Percentiles rank a stretch among this genome's conserved stretches.
Evolutionary conservation across 345 rosid genomes (phyloP).

Genomic region (Dipteronia sinensis): DNA sequence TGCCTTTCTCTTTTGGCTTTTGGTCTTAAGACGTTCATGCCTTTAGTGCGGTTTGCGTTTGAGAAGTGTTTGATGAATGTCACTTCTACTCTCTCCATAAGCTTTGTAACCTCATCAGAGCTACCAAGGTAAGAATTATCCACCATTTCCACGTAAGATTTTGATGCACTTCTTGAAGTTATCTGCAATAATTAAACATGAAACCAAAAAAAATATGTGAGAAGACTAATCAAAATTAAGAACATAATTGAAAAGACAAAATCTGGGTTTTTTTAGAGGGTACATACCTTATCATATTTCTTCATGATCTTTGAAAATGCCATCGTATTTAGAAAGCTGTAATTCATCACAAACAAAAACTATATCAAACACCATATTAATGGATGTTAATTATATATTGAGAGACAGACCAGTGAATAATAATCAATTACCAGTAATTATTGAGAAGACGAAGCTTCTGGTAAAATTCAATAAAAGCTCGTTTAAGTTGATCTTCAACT

Average conservation of each 20-base stretch:
- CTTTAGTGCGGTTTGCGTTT: constrained; percentile 58
- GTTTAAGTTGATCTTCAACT: constrained; percentile 55
- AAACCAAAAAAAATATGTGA: neutral
- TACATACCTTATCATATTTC: constrained; percentile 63
- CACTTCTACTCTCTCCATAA: constrained; percentile 68
- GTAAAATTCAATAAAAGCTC: constrained; percentile 62
- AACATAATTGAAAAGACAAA: neutral
- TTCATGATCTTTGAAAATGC: constrained; percentile 75
- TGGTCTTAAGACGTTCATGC: constrained; percentile 61
- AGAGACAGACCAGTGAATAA: no score
- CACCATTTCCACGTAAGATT: constrained; percentile 64
- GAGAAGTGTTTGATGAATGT: constrained; percentile 70
- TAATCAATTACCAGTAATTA: constrained; percentile 45
- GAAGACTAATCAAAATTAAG: neutral
- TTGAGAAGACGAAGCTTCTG: constrained; percentile 74
- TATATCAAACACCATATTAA: neutral
- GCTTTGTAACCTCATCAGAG: constrained; percentile 50
- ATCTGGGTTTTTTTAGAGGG: neutral
- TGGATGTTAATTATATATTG: neutral
- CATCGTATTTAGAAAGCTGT: constrained; percentile 61
- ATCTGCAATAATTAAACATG: constrained; percentile 37
- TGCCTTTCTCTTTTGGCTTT: constrained; percentile 55
- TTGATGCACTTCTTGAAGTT: constrained; percentile 56
- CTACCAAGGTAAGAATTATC: constrained; percentile 63
- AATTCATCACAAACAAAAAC: neutral